These are phyloP conservation scores for Hansenula lynferdii DNA, from an alignment of 1,139 yeast genomes.

Conservation along the genomic window DNA sequence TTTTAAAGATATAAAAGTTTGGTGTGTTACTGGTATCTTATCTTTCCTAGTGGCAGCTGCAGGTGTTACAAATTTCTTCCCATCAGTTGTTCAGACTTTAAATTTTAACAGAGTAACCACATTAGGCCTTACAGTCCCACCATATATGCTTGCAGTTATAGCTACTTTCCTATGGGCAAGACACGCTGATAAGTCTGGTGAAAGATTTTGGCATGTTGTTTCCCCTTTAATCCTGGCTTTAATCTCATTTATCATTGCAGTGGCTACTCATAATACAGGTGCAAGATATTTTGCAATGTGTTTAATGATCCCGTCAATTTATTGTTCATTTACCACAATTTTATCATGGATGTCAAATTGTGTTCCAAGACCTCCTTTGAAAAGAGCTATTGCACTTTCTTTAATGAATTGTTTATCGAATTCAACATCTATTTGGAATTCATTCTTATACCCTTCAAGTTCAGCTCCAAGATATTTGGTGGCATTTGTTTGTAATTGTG, in stretches of 20 bases:
- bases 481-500: slow-evolving; percentile 47
- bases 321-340: slow-evolving; percentile 51
- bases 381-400: slow-evolving; percentile 49
- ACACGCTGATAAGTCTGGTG: slow-evolving; percentile 55
- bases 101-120: slow-evolving; percentile 45
- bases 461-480: slow-evolving; percentile 40
- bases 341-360: slow-evolving; percentile 53
- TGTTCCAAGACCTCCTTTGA: slow-evolving; percentile 40
- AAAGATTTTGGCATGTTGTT: slow-evolving; percentile 48
- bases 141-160: slow-evolving; percentile 52
- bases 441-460: slow-evolving; percentile 40
- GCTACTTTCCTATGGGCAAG: slow-evolving; percentile 49
- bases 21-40: slow-evolving; percentile 41
- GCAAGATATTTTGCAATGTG: slow-evolving; percentile 61
- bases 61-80: slow-evolving; percentile 59
- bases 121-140: slow-evolving; percentile 55
- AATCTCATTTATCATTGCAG: slow-evolving; percentile 48
- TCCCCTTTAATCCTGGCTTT: slow-evolving; percentile 41
- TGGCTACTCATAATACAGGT: slow-evolving; percentile 49
- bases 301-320: slow-evolving; percentile 53
- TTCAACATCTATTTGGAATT: slow-evolving; percentile 50
- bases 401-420: slow-evolving; percentile 47
- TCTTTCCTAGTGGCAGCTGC: slow-evolving; percentile 51
- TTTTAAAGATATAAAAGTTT: slow-evolving; percentile 38
- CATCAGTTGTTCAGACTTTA: slow-evolving; percentile 52